Evolutionary conservation across 768 basidiomycete genomes (phyloP).

Genomic region (Bullera alba): DNA sequence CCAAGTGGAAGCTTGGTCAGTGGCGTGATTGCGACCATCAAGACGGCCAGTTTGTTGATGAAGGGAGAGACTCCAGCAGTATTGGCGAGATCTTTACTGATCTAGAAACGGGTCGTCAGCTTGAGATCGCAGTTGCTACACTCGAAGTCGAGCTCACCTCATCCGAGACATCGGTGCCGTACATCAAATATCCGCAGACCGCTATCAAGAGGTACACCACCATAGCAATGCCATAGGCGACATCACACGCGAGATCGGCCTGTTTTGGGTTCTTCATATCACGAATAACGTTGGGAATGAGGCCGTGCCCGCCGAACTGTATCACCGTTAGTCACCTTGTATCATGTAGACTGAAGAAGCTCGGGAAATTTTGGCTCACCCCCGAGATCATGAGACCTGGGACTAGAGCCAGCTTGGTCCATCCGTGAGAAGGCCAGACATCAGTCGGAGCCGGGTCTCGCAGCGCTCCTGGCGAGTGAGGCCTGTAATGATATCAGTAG

Average conservation of each 20-base stretch:
- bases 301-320: conserved; percentile 40
- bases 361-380: conserved; percentile 10
- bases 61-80: conserved; percentile 37
- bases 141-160: conserved; percentile 27
- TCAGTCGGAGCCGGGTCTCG: conserved; percentile 36
- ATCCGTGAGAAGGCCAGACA: conserved; percentile 34
- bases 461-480: conserved; percentile 31
- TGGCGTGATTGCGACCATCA: conserved; percentile 40
- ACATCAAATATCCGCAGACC: conserved; percentile 42
- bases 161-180: conserved; percentile 39
- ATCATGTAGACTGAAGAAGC: neutral
- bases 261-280: conserved; percentile 42
- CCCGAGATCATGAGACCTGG: conserved; percentile 36
- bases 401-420: conserved; percentile 28
- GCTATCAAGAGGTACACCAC: conserved; percentile 31
- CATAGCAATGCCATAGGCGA: conserved; percentile 38
- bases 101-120: conserved; percentile 7
- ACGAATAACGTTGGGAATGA: conserved; percentile 36
- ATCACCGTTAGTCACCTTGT: neutral
- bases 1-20: conserved; percentile 41
- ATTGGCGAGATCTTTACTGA: conserved; percentile 40
- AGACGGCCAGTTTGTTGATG: conserved; percentile 35
- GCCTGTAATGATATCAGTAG: neutral
- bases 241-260: conserved; percentile 31
- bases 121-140: neutral